Evolutionary conservation across 768 basidiomycete species (phyloP), one percentile per base, ranked within the genome.

Genomic region (Pleurotus cornucopiae): DNA sequence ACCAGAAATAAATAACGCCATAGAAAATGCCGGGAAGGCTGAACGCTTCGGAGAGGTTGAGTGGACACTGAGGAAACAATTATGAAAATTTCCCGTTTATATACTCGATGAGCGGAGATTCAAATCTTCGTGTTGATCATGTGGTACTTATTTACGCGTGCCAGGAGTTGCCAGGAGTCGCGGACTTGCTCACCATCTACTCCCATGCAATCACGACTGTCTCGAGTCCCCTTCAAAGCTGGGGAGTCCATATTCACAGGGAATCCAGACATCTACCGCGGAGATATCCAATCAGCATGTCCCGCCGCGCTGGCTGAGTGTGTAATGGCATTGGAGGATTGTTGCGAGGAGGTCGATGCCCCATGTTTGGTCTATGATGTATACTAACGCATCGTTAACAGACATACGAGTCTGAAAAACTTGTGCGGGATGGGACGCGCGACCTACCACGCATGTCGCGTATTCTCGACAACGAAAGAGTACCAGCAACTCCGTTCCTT

Each of bases 251-350:
- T 91, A 6, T 91, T 91, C 66, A 71, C 82, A 1, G 77, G 83
- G n/a, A 81, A 84, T 4, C 76, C 85, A 34, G 84, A 86, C 14
- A 67, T 79, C n/a, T 82, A 88, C 61, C 76, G 83, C 1, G 80
- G 81, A 0, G 89, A 91, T 43, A 76, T 70, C 4, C 78, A 85
- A 58, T 80, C 83, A 0, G 76, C 79, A 56, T 91, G 88, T 63
- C 88, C 88, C 2, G 87, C 83, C 0, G 83, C 83, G 67, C 73
- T 91, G 14, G 78, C 77, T 52, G 89, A 90, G 69, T 90, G 89
- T 63, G 89, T 91, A 3, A 72, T 79, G 61, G 84, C 86, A 0
- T 83, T 91, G 80, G 86, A 90, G 62, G 86, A 89, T 61, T 90
- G 89, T 62, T 91, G 88, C 63, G 85, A 89, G 66, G 86, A 90